Evolutionary conservation across 495 filamentous ascomycete species (phyloP), one percentile per base, ranked within the genome.

Genomic region (Lindgomyces ingoldianus): DNA sequence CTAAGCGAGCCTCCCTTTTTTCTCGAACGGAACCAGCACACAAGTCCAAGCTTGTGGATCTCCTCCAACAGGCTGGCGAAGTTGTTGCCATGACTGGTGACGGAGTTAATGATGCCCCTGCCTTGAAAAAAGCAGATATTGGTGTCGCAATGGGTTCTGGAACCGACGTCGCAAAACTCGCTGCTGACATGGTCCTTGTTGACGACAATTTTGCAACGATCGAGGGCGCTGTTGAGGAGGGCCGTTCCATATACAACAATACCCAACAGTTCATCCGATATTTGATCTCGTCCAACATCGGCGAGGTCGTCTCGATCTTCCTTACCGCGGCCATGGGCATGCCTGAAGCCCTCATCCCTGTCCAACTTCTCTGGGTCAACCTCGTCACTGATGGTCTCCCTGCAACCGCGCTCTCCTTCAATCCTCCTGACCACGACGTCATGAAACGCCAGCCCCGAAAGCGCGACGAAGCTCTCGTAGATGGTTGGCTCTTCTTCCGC

Each of bases 11-110:
- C 1, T 93, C 88, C 42, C 81, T 99, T 11, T 98, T 99, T 81
- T 98, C 95, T n/a, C 86, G 95, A 53, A 96, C 94, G 25, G 95
- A 99, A 76, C 95, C 95, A 41, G 82, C 80, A 26, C 95, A 99
- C 81, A 99, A 99, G 81, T 93, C 89, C 6, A 91, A 89, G 77
- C 85, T 99, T 26, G 93, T 99, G 45, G 95, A 99, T 76, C 86
- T 98, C 27, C 88, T 99, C 59, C 95, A 99, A 76, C 89, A 89
- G 25, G 79, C 89, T 64, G 90, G 91, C 64, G 91, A 98, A 74
- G 95, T 99, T 26, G 95, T 99, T 62, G 95, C 95, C 64, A 99
- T 99, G 95, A 99, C 95, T 62, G 95, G 95, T 69, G 95, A 99
- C 74, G 95, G 95, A 74, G 95, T 99, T 76, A 99, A 99, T 72